These are phyloP conservation scores for Alloteropsis angusta DNA, from an alignment of 202 grass and related monocot genomes.

Conservation along the genomic window DNA sequence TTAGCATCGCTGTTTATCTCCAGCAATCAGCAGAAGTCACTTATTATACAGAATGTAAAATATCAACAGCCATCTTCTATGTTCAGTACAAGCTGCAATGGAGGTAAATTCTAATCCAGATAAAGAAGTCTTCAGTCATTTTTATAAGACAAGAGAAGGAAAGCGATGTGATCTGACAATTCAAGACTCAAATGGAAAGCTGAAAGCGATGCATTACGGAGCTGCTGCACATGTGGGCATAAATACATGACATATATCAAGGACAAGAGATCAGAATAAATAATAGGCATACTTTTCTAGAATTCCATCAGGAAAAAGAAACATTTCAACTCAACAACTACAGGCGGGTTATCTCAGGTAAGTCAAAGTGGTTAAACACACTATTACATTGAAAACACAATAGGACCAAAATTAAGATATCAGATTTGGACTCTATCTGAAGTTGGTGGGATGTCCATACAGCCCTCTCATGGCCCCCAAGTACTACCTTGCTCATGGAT, in stretches of 20 bases:
- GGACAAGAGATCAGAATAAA: not conserved
- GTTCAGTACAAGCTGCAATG: not conserved
- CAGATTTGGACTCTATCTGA: not conserved
- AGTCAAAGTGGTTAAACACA: not conserved
- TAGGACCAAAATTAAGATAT: not conserved
- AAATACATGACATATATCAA: not conserved
- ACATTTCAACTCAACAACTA: not conserved
- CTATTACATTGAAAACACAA: not conserved
- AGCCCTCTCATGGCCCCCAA: not conserved
- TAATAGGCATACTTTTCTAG: not conserved
- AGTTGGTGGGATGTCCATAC: not conserved
- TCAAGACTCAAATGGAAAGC: not conserved
- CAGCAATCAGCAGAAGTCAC: not conserved
- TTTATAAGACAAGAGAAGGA: not conserved
- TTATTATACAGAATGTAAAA: not conserved
- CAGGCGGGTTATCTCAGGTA: not conserved
- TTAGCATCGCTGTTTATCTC: too few relatives aligned
- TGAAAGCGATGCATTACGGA: not conserved
- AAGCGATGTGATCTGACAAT: not conserved
- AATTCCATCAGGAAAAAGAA: not conserved
- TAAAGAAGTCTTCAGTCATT: not conserved
- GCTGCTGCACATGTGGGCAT: not conserved
- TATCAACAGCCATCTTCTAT: not conserved
- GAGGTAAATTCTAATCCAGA: not conserved
- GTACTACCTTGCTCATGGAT: not conserved